Evolutionary conservation across 2,329 filamentous ascomycete species (phyloP), one percentile per base, ranked within the genome.

Genomic region (Aspergillus ruber): DNA sequence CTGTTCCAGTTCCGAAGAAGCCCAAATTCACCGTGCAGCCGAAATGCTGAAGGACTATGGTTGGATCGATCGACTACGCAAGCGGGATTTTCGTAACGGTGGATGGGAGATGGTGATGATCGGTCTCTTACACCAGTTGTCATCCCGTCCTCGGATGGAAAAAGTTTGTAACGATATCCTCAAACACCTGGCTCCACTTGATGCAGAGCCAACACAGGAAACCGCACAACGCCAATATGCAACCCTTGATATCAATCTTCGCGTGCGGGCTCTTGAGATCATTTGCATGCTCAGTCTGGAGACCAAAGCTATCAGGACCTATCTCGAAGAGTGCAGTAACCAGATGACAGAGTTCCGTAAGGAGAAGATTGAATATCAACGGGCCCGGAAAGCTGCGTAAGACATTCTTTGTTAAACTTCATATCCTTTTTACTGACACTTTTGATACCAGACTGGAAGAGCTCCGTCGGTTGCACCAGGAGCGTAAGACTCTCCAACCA

Each of bases 261-360:
- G 91, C 12, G 81, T 91, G 35, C 80, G 84, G 54, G 86, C 85
- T 18, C 76, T 98, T 41, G 86, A 96, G 63, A 85, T 94, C 32
- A 81, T 96, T 47, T 89, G 88, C 65, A 84, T 91, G 74, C 75
- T 97, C 51, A 90, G 88, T 2, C 78, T 90, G 47, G 85, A 90
- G 60, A 96, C 93, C 0, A 90, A 89, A 64, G 84, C 86, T 2
- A 81, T 97, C 56, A 84, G 91, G 45, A 84, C 82, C 13, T 95
- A 94, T 64, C 86, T 98, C 76, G 89, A 95, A 56, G 85, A 91
- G 53, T 95, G 90, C 70, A 89, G 86, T 54, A 88, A 91, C 62
- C 87, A 89, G 46, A 96, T 97, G 90, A 98, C 93, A 1, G 82
- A 84, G 46, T 89, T 94, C 62, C 84, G 93, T 43, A 98, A 98